phyloP scores from a whole-genome alignment of 1,284 basidiomycete genomes.

The Ganoderma resinaceum region DNA sequence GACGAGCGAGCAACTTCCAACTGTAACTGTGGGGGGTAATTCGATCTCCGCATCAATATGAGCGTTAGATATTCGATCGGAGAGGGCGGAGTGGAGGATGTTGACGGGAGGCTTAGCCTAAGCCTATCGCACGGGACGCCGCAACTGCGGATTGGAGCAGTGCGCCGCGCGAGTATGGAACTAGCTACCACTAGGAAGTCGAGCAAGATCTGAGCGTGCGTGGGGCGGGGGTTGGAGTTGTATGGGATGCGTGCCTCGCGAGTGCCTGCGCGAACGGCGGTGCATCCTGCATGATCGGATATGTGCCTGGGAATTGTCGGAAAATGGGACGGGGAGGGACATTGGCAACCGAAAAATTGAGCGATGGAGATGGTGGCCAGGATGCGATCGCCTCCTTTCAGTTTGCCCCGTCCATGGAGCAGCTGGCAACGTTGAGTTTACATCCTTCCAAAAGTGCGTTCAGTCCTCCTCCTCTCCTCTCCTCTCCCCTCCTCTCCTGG shows the following conservation, averaged over 20 bases:
- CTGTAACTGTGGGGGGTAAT: constrained; percentile 11
- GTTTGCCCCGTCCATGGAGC: background rate
- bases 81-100: background rate
- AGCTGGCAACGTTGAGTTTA: background rate
- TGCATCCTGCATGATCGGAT: background rate
- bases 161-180: no score
- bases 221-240: no score
- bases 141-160: background rate
- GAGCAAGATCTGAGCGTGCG: no score
- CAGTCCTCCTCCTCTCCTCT: background rate
- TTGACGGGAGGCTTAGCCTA: no score
- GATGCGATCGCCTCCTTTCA: constrained; percentile 1
- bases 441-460: background rate
- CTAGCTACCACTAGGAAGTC: no score
- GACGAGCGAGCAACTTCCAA: background rate
- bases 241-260: background rate
- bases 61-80: background rate
- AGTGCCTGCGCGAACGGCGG: background rate
- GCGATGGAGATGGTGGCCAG: background rate
- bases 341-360: constrained; percentile 5
- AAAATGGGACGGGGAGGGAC: constrained; percentile 8
- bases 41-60: constrained; percentile 17
- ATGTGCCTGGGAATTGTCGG: background rate
- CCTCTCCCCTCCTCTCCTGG: background rate
- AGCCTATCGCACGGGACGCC: background rate